These are phyloP conservation scores for Boletus insuetus DNA, from an alignment of 768 basidiomycete species.

Conservation along the genomic window DNA sequence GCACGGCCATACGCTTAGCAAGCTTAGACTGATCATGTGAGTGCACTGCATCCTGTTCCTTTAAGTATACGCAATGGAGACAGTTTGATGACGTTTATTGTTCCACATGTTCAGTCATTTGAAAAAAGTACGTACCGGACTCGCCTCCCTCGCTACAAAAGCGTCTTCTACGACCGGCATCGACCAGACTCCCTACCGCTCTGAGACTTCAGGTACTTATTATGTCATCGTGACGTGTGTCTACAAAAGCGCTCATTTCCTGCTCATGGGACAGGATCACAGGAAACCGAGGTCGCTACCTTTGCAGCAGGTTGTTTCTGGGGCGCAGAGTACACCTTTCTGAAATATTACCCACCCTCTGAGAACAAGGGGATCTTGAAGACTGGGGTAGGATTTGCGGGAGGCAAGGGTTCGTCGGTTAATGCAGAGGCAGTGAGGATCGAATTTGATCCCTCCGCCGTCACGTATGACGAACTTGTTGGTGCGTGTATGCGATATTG, in stretches of 20 bases:
- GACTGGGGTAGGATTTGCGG: slow-evolving; percentile 78
- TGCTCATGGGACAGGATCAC: slow-evolving; percentile 37
- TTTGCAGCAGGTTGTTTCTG: slow-evolving; percentile 72
- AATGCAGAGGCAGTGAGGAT: slow-evolving; percentile 84
- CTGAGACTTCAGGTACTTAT: slow-evolving; percentile 31
- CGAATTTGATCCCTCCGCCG: slow-evolving; percentile 76
- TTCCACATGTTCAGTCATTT: slow-evolving; percentile 25
- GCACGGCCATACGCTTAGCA: no score
- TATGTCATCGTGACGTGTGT: not conserved
- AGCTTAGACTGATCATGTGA: no score
- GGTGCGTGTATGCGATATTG: slow-evolving; percentile 45
- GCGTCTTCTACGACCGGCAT: slow-evolving; percentile 21
- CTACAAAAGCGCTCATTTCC: slow-evolving; percentile 10
- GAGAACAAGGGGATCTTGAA: slow-evolving; percentile 73
- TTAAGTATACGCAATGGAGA: no score
- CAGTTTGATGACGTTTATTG: not conserved
- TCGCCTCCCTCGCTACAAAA: slow-evolving; percentile 23
- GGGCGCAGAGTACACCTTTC: slow-evolving; percentile 86
- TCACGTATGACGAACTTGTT: slow-evolving; percentile 83
- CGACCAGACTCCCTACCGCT: slow-evolving; percentile 40
- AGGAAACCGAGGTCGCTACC: slow-evolving; percentile 42
- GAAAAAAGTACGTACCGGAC: slow-evolving; percentile 19
- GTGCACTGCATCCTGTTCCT: no score
- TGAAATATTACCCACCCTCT: slow-evolving; percentile 70
- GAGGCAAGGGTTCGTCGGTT: slow-evolving; percentile 53